A percentile compares a stretch with the other conserved stretches of the same genome.
Evolutionary conservation across 1,284 basidiomycete genomes (phyloP).

Genomic region (Cerioporus squamosus): DNA sequence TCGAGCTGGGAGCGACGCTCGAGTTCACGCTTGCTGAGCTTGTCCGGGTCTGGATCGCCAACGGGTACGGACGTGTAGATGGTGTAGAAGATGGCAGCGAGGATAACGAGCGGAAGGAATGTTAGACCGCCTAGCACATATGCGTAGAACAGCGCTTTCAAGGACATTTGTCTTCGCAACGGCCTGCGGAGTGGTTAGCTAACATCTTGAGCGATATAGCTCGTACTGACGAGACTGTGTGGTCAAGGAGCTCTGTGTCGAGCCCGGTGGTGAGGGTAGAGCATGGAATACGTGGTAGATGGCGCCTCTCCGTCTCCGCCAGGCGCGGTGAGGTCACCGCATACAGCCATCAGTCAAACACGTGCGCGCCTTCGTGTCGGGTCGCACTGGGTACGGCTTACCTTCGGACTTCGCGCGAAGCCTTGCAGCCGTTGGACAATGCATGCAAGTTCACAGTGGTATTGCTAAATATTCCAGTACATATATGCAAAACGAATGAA

Average conservation of each 20-base stretch:
- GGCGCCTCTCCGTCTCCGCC: slow-evolving; percentile 10
- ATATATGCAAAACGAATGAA: neutral
- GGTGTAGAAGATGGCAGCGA: slow-evolving; percentile 59
- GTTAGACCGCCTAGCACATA: slow-evolving; percentile 90
- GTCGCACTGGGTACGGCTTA: neutral
- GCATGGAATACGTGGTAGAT: slow-evolving; percentile 28
- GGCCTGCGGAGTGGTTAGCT: neutral
- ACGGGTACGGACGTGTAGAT: slow-evolving; percentile 82
- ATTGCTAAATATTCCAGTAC: slow-evolving; percentile 2
- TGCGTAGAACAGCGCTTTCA: slow-evolving; percentile 73
- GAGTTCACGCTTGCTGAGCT: slow-evolving; percentile 31
- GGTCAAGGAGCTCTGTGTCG: slow-evolving; percentile 20
- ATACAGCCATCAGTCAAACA: slow-evolving; percentile 19
- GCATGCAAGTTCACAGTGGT: neutral
- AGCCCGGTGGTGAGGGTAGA: slow-evolving; percentile 20
- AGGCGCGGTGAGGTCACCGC: slow-evolving; percentile 26
- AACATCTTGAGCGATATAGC: neutral
- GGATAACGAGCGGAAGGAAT: slow-evolving; percentile 76
- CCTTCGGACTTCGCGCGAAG: neutral
- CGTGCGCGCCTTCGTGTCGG: slow-evolving; percentile 13
- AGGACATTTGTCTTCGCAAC: slow-evolving; percentile 47
- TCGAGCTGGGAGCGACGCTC: slow-evolving; percentile 34
- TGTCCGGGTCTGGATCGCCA: slow-evolving; percentile 46
- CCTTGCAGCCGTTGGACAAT: neutral
- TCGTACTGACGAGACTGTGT: slow-evolving; percentile 4